Percentiles rank a stretch among this genome's conserved stretches.
These are phyloP conservation scores for Debaryomyces sp. DNA, from an alignment of 1,139 yeast genomes.

Conservation along the genomic window DNA sequence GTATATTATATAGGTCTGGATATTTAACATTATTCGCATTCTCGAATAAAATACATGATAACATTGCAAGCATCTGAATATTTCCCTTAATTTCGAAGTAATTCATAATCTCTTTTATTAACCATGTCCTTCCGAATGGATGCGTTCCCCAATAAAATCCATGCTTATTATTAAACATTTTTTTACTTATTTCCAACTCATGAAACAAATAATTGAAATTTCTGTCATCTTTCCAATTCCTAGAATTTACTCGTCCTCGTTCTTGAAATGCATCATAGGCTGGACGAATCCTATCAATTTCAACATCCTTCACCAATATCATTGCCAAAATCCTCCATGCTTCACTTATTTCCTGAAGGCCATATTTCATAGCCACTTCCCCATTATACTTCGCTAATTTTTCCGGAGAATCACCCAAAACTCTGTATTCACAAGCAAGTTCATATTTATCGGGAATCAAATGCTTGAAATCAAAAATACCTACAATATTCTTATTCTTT, in stretches of 20 bases:
- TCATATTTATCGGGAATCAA: conserved; percentile 78
- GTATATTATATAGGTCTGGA: conserved; percentile 29
- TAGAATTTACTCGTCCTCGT: not conserved
- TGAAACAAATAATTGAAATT: conserved; percentile 2
- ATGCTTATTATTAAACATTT: conserved; percentile 17
- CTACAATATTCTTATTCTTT: conserved; percentile 54
- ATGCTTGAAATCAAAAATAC: conserved; percentile 65
- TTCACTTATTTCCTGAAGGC: conserved; percentile 63
- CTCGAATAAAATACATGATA: conserved; percentile 68
- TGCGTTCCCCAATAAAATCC: conserved; percentile 77
- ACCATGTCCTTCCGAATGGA: conserved; percentile 76
- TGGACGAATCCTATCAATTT: conserved; percentile 16
- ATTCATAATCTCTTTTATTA: conserved; percentile 62
- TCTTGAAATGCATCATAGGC: conserved; percentile 3
- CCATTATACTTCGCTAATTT: conserved; percentile 71
- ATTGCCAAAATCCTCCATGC: conserved; percentile 75
- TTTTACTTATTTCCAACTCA: conserved; percentile 1
- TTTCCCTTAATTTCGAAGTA: conserved; percentile 69
- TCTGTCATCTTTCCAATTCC: not conserved
- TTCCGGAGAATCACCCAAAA: conserved; percentile 68
- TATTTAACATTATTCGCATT: conserved; percentile 28
- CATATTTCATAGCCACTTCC: conserved; percentile 67
- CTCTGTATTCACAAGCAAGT: conserved; percentile 74
- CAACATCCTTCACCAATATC: conserved; percentile 38
- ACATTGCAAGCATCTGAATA: conserved; percentile 88